Evolutionary conservation across 2,329 filamentous ascomycete genomes (phyloP), one percentile per base, ranked within the genome.

Genomic region (Esteya vermicola): DNA sequence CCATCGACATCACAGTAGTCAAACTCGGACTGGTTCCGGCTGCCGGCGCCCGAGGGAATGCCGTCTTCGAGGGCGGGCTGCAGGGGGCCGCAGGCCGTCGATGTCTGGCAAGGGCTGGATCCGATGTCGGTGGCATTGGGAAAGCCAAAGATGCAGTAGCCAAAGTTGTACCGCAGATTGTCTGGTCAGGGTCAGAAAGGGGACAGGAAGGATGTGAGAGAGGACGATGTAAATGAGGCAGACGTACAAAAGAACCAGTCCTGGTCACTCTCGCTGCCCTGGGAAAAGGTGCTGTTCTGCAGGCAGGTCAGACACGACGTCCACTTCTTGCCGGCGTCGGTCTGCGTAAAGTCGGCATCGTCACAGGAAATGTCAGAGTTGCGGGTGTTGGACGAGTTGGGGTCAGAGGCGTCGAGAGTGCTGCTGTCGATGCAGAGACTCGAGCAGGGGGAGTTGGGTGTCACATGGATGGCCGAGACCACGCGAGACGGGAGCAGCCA

Each of bases 181-280:
- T 75, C 70, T 73, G 18, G 7, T 14, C 4, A 8, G 4, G 25
- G 30, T 38, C 9, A 38, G 40, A 20, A 32, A 20, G 16, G 9
- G 3, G 19, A n/a, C 18, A 5, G 8, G 19, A 4, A 5, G 27
- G 6, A 7, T 25, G 10, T 2, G n/a, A 26, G 8, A 19, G 14
- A 4, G 26, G 20, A 39, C 5, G n/a, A 25, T 21, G 3, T 22
- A 13, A 34, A 39, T 13, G 12, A 8, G 10, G 8, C 18, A 4
- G n/a, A 56, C 69, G 56, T 60, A 73, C 70, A 72, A 33, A 74
- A 48, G 45, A 73, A 74, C 70, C 69, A 73, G 36, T 60, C 57
- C 44, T 70, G 67, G 45, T 75, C 70, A 40, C 54, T 72, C 53
- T 74, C 68, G 7, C 43, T 42, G 2, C 61, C 67, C 27, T 65